Conservation (phyloP, 2,329 filamentous ascomycete genomes). For the Stenocarpella maydis region DNA sequence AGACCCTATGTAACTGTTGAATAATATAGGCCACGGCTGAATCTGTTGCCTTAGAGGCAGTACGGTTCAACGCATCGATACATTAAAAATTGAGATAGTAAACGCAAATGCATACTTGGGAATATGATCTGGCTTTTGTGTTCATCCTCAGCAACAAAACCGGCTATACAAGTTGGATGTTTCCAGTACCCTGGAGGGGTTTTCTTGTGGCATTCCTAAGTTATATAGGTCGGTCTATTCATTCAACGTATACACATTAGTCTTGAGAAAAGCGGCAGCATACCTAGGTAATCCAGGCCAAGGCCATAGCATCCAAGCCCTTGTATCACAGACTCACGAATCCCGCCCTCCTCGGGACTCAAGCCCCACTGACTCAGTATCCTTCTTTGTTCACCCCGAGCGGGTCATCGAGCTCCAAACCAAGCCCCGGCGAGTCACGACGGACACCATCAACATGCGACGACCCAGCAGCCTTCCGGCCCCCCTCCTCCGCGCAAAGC, state of each 20-base stretch:
- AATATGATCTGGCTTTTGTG: too few species aligned
- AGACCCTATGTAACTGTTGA: too few species aligned
- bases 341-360: not conserved
- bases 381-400: slow-evolving; percentile 15
- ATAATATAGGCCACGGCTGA: too few species aligned
- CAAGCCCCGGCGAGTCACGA: not conserved
- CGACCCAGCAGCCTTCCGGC: not conserved
- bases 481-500: not conserved
- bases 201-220: too few species aligned
- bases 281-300: not conserved
- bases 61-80: too few species aligned
- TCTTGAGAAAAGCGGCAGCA: not conserved
- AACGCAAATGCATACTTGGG: too few species aligned
- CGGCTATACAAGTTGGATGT: not conserved
- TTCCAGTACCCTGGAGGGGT: not conserved
- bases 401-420: slow-evolving; percentile 25
- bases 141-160: not conserved
- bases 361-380: not conserved
- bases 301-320: not conserved
- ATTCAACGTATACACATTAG: not conserved
- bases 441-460: not conserved
- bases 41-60: too few species aligned
- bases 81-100: too few species aligned
- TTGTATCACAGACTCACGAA: too few species aligned
- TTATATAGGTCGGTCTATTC: not conserved